phyloP scores from a whole-genome alignment of 2,329 filamentous ascomycete species.

The Helicocarpus griseus region DNA sequence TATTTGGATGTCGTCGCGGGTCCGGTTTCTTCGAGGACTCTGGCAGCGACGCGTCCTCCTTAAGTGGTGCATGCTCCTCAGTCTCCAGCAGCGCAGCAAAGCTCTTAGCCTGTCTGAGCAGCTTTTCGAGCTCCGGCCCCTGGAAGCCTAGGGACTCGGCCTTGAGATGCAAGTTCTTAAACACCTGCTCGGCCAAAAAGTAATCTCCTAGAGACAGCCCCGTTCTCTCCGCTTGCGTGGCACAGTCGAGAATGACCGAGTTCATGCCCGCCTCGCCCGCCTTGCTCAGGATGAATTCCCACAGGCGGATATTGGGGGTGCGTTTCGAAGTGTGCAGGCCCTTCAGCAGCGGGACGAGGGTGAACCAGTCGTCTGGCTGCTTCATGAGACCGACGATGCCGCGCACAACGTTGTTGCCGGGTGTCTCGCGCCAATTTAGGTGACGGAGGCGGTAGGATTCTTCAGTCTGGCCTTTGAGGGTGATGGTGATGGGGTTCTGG shows the following conservation, averaged over 20 bases:
- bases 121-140: constrained; percentile 21
- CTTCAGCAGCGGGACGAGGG: constrained; percentile 31
- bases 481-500: constrained; percentile 32
- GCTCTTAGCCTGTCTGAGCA: constrained; percentile 25
- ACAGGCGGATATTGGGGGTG: constrained; percentile 15
- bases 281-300: constrained; percentile 30
- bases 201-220: constrained; percentile 25
- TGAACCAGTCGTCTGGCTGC: constrained; percentile 30
- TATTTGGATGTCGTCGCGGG: constrained; percentile 30
- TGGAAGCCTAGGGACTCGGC: constrained; percentile 26
- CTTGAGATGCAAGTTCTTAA: constrained; percentile 28
- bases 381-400: constrained; percentile 27
- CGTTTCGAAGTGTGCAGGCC: constrained; percentile 26
- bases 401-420: constrained; percentile 23
- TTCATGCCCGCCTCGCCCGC: constrained; percentile 27
- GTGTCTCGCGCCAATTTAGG: constrained; percentile 24
- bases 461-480: constrained; percentile 24
- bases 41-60: no score
- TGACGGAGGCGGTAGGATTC: constrained; percentile 31
- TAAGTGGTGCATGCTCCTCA: constrained; percentile 21
- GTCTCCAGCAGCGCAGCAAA: constrained; percentile 27
- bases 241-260: constrained; percentile 27
- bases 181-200: constrained; percentile 23
- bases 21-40: constrained; percentile 22
- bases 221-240: constrained; percentile 26